Base-by-base conservation (phyloP, 73 alveolate genomes). In the Stentor roeselii region DNA sequence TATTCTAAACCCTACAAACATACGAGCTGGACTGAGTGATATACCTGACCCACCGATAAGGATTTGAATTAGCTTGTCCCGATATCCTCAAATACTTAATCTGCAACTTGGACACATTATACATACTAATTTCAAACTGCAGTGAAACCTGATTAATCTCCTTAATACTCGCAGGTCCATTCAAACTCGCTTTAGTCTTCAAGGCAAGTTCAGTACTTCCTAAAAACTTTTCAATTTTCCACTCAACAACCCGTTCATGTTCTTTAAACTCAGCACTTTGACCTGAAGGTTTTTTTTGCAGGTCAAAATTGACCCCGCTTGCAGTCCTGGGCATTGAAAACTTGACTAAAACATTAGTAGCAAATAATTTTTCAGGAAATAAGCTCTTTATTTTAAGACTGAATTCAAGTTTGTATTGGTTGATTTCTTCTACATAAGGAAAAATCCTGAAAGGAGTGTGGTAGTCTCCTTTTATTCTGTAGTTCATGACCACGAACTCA, bases 121-220 rank as follows among this genome's bases (percentile, higher is more conserved):
- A 97, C 99, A 96, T 97, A 37, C 99, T 99, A 36, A 97, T 96
- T 88, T 97, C 99, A 87, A 95, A 97, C 84, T 87, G 84, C 96
- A 97, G 93, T n/a, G 95, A 84, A 59, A 97, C 86, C 14, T 99
- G 99, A 6, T 96, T 95, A 58, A 93, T 82, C 83, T 91, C 95
- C 67, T 91, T 93, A 39, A 93, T 67, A 50, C 37, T 67, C 0
- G 42, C 42, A 67, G 82, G 38, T 0, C 37, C 82, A 67, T 50
- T 67, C 0, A 32, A 31, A 2, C 82, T 67, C 60, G 31, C 32
- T 60, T 91, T 93, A 14, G 91, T 88, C 36, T 84, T 82, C 42
- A 91, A 75, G 27, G 93, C 88, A 78, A 88, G 86, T 88, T 93
- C 98, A 3, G 59, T 40, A n/a, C 93, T 93, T 38, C 98, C 98